Evolutionary conservation across 768 basidiomycete genomes (phyloP), one percentile per base, ranked within the genome.

Genomic region (Trametes elegans): DNA sequence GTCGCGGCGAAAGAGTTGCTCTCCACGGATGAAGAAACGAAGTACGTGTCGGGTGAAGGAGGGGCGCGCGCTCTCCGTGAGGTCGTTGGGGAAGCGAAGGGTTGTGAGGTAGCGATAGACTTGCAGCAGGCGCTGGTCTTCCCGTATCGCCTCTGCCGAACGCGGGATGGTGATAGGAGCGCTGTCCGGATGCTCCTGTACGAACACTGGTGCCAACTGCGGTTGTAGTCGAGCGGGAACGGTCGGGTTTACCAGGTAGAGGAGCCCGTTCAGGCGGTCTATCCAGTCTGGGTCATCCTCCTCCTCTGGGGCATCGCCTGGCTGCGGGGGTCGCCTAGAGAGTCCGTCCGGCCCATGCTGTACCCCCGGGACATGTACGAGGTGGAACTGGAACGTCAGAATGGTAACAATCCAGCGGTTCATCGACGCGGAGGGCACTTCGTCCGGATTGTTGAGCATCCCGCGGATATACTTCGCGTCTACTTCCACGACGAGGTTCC

Each of bases 371-470:
- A 79, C 67, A 44, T 79, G 77, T 0, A 64, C 50, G 0, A 78
- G 55, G 3, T 57, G 60, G 61, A 76, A 74, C 32, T 70, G 55
- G 51, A 74, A 77, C 0, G 74, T 49, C 0, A 71, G 62, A 10
- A 79, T 75, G 0, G 60, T 68, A 0, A 68, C 67, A 28, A 79
- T 74, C 77, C 77, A 79, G 3, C 72, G 41, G 42, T 78, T 79
- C 5, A 76, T 69, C 0, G 71, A 59, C 7, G 71, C 68, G 40
- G 42, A 62, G 0, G 45, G 13, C 0, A 43, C n/a, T n/a, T n/a
- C n/a, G n/a, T n/a, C n/a, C n/a, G n/a, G n/a, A n/a, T n/a, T n/a
- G n/a, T n/a, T n/a, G n/a, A n/a, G n/a, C n/a, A n/a, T n/a, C n/a
- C n/a, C n/a, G n/a, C n/a, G n/a, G n/a, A n/a, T n/a, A n/a, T n/a